Evolutionary conservation across 179 eudicot genomes (phyloP).

Genomic region (Beta corolliflora): DNA sequence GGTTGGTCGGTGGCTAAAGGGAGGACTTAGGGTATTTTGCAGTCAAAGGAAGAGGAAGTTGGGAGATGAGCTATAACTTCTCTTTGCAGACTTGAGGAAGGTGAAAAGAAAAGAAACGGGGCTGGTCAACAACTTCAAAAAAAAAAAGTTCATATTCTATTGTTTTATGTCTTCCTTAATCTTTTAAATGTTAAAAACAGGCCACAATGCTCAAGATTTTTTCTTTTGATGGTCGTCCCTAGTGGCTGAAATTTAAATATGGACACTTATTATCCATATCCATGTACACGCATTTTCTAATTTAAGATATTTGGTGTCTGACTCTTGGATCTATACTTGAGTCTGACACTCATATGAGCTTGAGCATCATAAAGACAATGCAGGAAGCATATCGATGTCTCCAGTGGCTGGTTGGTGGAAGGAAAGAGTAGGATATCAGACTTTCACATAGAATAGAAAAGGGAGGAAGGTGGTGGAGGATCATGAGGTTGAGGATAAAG

Average conservation of each 20-base stretch:
- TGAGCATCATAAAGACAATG: background rate
- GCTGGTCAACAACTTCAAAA: too few species aligned
- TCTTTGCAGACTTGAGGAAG: background rate
- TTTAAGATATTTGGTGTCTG: background rate
- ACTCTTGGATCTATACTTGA: background rate
- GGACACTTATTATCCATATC: background rate
- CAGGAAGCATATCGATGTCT: background rate
- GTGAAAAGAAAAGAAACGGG: background rate
- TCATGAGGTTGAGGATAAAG: background rate
- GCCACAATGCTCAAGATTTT: too few species aligned
- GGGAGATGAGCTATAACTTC: too few species aligned
- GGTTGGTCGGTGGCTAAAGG: background rate
- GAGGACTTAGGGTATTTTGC: background rate
- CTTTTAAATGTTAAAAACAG: too few species aligned
- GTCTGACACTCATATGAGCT: background rate
- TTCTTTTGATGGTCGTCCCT: background rate
- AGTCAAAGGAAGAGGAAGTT: too few species aligned
- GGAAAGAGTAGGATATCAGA: background rate
- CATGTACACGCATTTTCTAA: too few species aligned
- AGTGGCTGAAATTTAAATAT: background rate
- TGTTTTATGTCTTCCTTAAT: background rate
- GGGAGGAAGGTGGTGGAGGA: background rate
- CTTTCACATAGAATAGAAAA: background rate
- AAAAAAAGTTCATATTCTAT: background rate
- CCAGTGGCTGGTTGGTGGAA: background rate